These are phyloP conservation scores for Prunus mume DNA, from an alignment of 306 rosid genomes.

Conservation along the genomic window DNA sequence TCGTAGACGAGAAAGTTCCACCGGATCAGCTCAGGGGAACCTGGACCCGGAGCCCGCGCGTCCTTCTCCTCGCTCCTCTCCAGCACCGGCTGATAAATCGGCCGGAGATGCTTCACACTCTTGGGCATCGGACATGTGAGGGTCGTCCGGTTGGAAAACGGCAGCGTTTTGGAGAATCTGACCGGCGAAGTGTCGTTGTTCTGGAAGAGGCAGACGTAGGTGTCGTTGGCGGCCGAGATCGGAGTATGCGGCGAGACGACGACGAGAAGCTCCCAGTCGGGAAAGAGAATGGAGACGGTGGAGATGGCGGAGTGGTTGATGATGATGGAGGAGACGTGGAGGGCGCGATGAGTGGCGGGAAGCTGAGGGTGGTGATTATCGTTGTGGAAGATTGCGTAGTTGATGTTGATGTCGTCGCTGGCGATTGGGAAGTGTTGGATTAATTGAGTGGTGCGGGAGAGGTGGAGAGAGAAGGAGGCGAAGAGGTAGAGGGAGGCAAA, in stretches of 20 bases:
- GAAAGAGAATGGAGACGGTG: slow-evolving; percentile 46
- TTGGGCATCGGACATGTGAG: slow-evolving; percentile 55
- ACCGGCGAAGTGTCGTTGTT: slow-evolving; percentile 41
- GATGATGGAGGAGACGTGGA: slow-evolving; percentile 44
- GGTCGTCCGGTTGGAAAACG: slow-evolving; percentile 29
- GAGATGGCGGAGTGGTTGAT: slow-evolving; percentile 14
- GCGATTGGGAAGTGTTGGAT: background rate
- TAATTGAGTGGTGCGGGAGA: slow-evolving; percentile 28
- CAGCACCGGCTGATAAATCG: slow-evolving; percentile 42
- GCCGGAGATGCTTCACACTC: slow-evolving; percentile 35
- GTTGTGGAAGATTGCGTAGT: background rate
- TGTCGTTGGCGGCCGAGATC: background rate
- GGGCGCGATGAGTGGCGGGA: slow-evolving; percentile 19
- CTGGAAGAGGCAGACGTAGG: slow-evolving; percentile 42
- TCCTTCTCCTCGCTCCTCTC: background rate
- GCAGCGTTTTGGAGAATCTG: slow-evolving; percentile 32
- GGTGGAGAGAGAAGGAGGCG: slow-evolving; percentile 31
- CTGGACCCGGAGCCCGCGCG: background rate
- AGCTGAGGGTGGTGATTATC: background rate
- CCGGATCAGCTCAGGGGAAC: slow-evolving; percentile 32
- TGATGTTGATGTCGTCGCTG: background rate
- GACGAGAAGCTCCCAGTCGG: slow-evolving; percentile 70
- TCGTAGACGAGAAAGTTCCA: slow-evolving; percentile 64
- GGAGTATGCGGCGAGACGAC: slow-evolving; percentile 28
- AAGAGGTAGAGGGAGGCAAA: slow-evolving; percentile 30